Evolutionary conservation across 495 filamentous ascomycete species (phyloP), one percentile per base, ranked within the genome.

Genomic region (Monascus purpureus): DNA sequence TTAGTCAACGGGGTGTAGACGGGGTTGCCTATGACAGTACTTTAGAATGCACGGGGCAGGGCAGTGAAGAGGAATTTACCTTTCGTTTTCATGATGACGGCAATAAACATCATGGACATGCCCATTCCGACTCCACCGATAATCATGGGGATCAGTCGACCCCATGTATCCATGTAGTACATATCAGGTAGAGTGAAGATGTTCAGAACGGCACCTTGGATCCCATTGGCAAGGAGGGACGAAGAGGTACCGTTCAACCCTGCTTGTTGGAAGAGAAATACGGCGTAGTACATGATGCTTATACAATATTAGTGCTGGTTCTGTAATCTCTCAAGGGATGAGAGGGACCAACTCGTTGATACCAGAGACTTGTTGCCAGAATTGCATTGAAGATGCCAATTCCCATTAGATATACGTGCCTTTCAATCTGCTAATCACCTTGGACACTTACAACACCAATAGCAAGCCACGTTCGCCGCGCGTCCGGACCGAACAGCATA

Each of bases 231-330:
- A 4, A 52, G 33, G 4, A 52, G 36, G 0, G 47, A 47, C 7
- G 36, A 34, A 11, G 37, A 28, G 4, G 42, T 46, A 14, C n/a
- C 18, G 18, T 18, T 25, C 13, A 47, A 36, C 8, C 47, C 47
- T 4, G 47, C 45, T 29, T 50, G 47, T 17, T 47, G 32, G 29
- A 50, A 50, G 3, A 50, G 28, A 15, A 47, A 47, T 0, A 48
- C 47, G 0, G 47, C 47, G 31, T 50, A 50, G 28, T 50, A 50
- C 45, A 50, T 52, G 35, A 52, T 52, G 8, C 45, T 52, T n/a
- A n/a, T n/a, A n/a, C n/a, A n/a, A n/a, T n/a, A n/a, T n/a, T n/a
- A n/a, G n/a, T 28, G 12, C 9, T 28, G 23, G n/a, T 9, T 16
- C 9, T 8, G 26, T 13, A 13, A 11, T 28, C 26, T n/a, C n/a